Evolutionary conservation across 192 early-diverging fungal species (phyloP).

Genomic region (Rhizoclosmatium globosum): DNA sequence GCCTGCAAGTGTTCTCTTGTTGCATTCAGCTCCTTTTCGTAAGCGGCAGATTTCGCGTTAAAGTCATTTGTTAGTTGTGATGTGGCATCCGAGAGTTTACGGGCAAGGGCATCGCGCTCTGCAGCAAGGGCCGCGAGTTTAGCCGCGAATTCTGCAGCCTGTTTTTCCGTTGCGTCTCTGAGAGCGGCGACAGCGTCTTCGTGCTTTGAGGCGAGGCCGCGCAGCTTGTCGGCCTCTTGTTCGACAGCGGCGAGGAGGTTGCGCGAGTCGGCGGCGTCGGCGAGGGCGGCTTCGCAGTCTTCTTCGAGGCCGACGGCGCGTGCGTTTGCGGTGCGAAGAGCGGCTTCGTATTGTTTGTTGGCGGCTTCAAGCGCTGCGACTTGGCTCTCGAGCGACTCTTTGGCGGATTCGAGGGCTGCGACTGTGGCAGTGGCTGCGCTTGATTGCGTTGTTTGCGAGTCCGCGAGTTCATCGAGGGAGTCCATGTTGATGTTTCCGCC

Average conservation of each 20-base stretch:
- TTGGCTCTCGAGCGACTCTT: background rate
- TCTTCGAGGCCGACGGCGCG: too few species aligned
- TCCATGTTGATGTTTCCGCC: too few species aligned
- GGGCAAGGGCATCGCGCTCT: background rate
- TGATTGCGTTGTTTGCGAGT: background rate
- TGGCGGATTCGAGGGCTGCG: background rate
- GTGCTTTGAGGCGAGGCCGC: background rate
- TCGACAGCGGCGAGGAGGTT: background rate
- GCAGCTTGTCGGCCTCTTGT: background rate
- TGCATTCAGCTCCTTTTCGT: background rate
- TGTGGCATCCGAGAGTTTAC: background rate
- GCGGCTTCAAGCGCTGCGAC: background rate
- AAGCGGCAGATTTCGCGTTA: background rate
- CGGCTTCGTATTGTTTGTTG: background rate
- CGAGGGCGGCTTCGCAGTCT: constrained; percentile 2
- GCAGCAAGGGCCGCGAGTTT: background rate
- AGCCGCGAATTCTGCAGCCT: background rate
- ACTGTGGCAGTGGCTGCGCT: background rate
- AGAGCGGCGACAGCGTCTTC: background rate
- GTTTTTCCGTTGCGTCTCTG: background rate
- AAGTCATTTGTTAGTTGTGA: background rate
- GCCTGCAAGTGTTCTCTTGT: background rate
- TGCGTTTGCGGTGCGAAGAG: background rate
- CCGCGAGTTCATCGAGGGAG: background rate
- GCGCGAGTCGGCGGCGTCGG: background rate